Conservation (phyloP, 2,329 filamentous ascomycete genomes). For the Fusarium chuoi region DNA sequence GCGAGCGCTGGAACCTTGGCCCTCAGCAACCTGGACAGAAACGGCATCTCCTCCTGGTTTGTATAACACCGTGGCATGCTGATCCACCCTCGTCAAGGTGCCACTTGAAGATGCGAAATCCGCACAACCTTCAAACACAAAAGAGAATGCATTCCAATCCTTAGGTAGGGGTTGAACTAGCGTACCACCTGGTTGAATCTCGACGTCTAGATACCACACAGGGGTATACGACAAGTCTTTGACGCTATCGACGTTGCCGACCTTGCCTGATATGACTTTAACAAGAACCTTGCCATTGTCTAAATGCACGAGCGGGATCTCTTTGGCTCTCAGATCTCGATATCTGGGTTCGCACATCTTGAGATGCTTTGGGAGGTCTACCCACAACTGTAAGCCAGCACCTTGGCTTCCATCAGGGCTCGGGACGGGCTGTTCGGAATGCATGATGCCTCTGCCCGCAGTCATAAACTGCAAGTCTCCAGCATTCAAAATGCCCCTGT, state of each 20-base stretch:
- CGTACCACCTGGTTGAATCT: neutral
- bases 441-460: neutral
- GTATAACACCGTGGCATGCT: accelerated
- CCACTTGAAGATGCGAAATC: accelerated
- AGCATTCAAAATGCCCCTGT: neutral
- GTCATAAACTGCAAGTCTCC: neutral
- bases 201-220: neutral
- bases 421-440: neutral
- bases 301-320: accelerated
- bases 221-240: neutral
- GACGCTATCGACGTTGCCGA: neutral
- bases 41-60: neutral
- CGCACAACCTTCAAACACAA: neutral
- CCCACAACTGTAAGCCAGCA: neutral
- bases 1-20: neutral
- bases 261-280: neutral
- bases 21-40: neutral
- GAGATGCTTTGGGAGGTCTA: neutral
- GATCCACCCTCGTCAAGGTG: accelerated
- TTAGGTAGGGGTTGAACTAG: neutral
- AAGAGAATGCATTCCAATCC: neutral
- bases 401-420: neutral
- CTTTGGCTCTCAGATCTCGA: neutral
- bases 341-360: neutral
- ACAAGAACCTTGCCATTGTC: neutral